Base-by-base conservation (phyloP, 768 basidiomycete genomes). In the Russula vinacea region DNA sequence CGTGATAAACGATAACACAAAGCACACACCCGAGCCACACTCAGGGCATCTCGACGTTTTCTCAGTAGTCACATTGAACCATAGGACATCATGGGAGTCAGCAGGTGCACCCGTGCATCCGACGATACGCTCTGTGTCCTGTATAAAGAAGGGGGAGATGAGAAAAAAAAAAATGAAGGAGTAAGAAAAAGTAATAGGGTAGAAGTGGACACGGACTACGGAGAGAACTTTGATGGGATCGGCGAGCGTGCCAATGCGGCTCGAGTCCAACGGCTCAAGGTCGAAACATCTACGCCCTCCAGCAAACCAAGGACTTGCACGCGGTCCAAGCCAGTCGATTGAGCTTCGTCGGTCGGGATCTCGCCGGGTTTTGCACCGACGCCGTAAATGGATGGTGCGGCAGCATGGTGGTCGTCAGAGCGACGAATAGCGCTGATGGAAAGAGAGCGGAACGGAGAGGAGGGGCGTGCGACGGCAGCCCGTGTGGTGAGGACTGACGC, bases 261-360 rank as follows among this genome's bases (percentile, higher is more conserved):
- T 88, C 60, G 94, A 78, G 72, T 93, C 88, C 68, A 97, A 81
- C 39, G 94, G 90, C 63, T 84, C 82, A 72, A 88, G 82, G 75
- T 98, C 94, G 78, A 99, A 57, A 94, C 84, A 50, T 92, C 87
- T 58, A 94, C 78, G 60, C 94, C 95, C 75, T 93, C 86, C 71
- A 94, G 78, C 66, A 93, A 88, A 72, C 90, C 94, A 58, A 98
- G 78, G 55, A 97, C 79, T 77, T 99, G 92, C 73, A 97, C 85
- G 76, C 96, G 92, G 76, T 98, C 95, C 60, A 98, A 81, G 85
- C 96, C 96, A 70, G 96, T 99, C 17, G 95, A 85, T 78, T 99
- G 96, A 68, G 90, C 84, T 68, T 87, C 80, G 77, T 93, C 91
- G 64, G 89, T 90, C 58, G 94, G 87, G 68, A 93, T 84, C 70